Conservation (phyloP, 371 early-diverging fungal genomes). For the Mortierella sp. region DNA sequence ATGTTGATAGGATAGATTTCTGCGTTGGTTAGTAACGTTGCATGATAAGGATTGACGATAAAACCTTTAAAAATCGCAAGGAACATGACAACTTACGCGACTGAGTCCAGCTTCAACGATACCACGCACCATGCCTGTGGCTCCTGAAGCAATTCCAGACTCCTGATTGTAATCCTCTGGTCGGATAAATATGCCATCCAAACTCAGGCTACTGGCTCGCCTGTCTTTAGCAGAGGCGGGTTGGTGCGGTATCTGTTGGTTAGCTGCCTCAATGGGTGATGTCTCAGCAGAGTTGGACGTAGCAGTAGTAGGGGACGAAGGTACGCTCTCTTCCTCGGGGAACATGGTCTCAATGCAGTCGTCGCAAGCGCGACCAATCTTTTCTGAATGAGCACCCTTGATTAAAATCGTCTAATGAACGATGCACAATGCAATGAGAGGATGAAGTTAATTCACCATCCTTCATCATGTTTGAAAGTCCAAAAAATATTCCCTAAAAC, state of each 20-base stretch:
- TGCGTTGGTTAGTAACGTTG: neutral
- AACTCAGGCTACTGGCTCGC: slow-evolving; percentile 30
- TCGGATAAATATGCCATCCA: slow-evolving; percentile 37
- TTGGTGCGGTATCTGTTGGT: slow-evolving; percentile 15
- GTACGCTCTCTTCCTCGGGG: slow-evolving; percentile 57
- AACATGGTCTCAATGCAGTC: slow-evolving; percentile 66
- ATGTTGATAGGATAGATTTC: neutral
- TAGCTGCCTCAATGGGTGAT: slow-evolving; percentile 46
- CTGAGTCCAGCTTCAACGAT: slow-evolving; percentile 50
- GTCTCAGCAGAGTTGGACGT: slow-evolving; percentile 25
- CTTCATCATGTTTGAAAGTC: neutral
- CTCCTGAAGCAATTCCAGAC: slow-evolving; percentile 11
- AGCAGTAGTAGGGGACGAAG: slow-evolving; percentile 24
- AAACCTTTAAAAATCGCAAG: neutral
- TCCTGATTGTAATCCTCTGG: slow-evolving; percentile 36
- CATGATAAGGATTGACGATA: no score
- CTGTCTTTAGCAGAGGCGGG: slow-evolving; percentile 16
- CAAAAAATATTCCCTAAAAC: neutral
- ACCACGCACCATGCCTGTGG: slow-evolving; percentile 57
- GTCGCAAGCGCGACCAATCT: slow-evolving; percentile 70
- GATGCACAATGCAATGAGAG: neutral
- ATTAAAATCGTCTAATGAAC: slow-evolving; percentile 62
- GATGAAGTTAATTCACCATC: neutral
- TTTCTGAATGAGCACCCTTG: slow-evolving; percentile 58
- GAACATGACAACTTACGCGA: slow-evolving; percentile 32